Conservation (phyloP, 169 alveolate genomes). For the Prorocentrum cordatum region DNA sequence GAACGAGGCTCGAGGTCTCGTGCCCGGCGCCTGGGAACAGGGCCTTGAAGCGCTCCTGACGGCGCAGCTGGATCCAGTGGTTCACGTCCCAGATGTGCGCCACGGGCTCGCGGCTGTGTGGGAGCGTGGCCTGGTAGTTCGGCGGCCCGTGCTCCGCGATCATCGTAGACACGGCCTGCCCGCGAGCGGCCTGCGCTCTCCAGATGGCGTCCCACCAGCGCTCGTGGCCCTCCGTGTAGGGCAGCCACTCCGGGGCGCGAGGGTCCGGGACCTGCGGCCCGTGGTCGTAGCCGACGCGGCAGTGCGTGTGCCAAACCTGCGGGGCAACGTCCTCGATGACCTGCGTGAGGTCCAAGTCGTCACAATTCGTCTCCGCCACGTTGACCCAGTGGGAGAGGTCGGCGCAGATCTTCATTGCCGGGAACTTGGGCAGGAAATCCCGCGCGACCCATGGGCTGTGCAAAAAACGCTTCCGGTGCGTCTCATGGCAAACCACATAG, state of each 20-base stretch:
- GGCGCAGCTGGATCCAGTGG: not conserved
- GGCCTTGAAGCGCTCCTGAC: not conserved
- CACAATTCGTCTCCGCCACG: not conserved
- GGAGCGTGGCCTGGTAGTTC: not conserved
- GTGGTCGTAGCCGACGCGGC: not conserved
- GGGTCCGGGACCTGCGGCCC: not conserved
- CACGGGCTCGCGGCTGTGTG: not conserved
- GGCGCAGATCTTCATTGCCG: not conserved
- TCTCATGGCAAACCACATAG: not conserved
- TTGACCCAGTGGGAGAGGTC: not conserved
- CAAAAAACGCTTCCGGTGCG: not conserved
- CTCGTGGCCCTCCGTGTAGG: not conserved
- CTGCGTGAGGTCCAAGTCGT: not conserved
- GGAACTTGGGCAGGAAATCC: not conserved
- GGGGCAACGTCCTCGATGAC: not conserved
- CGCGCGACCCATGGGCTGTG: not conserved
- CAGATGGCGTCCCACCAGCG: not conserved
- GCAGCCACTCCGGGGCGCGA: not conserved
- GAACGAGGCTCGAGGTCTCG: too few species aligned
- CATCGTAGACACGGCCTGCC: not conserved
- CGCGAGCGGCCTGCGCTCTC: not conserved
- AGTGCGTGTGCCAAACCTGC: not conserved
- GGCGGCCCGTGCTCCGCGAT: slow-evolving; percentile 3
- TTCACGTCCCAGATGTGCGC: not conserved
- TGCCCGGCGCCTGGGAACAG: too few species aligned